Evolutionary conservation across 306 rosid genomes (phyloP), one percentile per base, ranked within the genome.

Genomic region (Cercis canadensis): DNA sequence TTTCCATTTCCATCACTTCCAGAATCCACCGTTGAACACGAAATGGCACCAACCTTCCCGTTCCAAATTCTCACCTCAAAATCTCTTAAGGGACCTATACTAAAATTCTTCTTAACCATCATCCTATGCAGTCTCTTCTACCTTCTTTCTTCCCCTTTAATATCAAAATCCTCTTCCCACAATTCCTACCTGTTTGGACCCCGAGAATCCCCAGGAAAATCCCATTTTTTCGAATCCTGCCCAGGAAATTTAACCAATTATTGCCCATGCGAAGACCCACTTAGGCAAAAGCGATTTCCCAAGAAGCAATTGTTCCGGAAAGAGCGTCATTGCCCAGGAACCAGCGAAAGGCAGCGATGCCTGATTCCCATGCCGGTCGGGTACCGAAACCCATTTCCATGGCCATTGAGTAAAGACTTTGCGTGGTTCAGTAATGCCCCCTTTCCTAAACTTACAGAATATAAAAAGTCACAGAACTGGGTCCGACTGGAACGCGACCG

Each of bases 341-440:
- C 1, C 31, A 34, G 1, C 31, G 66, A 84, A 15, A 75, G 69
- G 29, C 19, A 64, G 6, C 62, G 47, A 15, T 84, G 88, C 74
- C 77, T 84, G 17, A 36, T 78, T 7, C 82, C 86, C 3, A 72
- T 13, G 61, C 88, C 88, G 11, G 16, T 2, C 4, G 77, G 77
- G 4, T 84, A 84, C 68, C 39, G 50, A 19, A 67, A 4, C 5
- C 86, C 88, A 3, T 75, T 81, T 58, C 58, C 72, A 2, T 84
- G 88, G 88, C 84, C 86, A 37, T 0, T 46, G 60, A 81, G 88
- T 16, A 81, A 75, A 72, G 78, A 75, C 17, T 29, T 10, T 62
- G 86, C 88, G 62, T 84, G 88, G 88, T 78, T 81, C 50, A 71
- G n/a, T 31, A 81, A 84, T 66, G 86, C 72, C 29, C 88, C 88